Evolutionary conservation across 192 early-diverging fungal species (phyloP), one percentile per base, ranked within the genome.

Genomic region (Coemansia sp.): DNA sequence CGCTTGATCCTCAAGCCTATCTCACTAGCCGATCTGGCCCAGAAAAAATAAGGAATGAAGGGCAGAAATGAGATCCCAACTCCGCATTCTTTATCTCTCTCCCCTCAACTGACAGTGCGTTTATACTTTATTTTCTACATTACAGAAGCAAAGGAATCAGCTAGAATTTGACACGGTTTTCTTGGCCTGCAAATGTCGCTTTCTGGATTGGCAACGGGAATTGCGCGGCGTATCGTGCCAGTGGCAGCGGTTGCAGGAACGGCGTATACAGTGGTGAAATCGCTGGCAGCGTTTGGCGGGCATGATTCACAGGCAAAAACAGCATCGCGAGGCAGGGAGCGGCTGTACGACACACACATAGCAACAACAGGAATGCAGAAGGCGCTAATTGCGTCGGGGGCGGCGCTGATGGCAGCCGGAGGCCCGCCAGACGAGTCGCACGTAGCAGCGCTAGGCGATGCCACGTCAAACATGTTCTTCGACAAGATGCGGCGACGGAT

Each of bases 381-480:
- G 56, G 54, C 79, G 5, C 54, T 89, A 8, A 74, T 95, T 7
- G 89, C 94, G n/a, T 83, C 87, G 5, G 88, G 88, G 5, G 87
- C 94, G 0, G 93, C 92, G 4, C 69, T 95, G 43, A 88, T 87
- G 57, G 91, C 91, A 12, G 83, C 95, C 26, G 75, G 77, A 16
- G 89, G 94, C 67, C 95, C 95, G 4, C 74, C 87, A 9, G 85
- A 93, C 61, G 87, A 68, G 53, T 37, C 69, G 41, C 75, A 75
- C 44, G 72, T 80, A 39, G 74, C 82, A 5, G 71, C 71, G 16
- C 86, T 99, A 21, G 97, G 95, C 43, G 97, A 99, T 72, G 88
- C 92, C 9, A 98, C 95, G 13, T 88, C 92, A 15, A 83, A 80
- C n/a, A 74, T 81, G 0, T 89, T 87, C 67, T 76, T 98, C 18